Evolutionary conservation across 768 basidiomycete genomes (phyloP), one percentile per base, ranked within the genome.

Genomic region (Boletus vinaceobasis): DNA sequence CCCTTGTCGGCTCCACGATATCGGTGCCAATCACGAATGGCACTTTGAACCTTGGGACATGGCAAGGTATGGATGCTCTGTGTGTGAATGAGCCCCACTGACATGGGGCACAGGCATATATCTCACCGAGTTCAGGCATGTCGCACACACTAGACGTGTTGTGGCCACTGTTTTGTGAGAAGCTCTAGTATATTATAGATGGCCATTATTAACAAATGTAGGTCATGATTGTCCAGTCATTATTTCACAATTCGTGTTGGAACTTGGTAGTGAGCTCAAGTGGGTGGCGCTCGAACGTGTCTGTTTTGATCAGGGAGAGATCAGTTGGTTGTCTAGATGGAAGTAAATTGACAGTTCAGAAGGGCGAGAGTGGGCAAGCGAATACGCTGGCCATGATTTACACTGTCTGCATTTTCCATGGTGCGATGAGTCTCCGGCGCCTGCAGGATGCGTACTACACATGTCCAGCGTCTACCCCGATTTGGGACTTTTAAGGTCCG

Each of bases 21-120:
- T 84, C 86, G 13, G 71, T 98, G 38, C 94, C 94, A 4, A 91
- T 98, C 60, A 88, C 88, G 3, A 79, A 87, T 54, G 90, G 83
- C 7, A 74, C 77, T 44, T 73, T 96, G 60, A 90, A 87, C 58
- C 74, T 97, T 47, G 94, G 94, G 11, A 94, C 90, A 23, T 97
- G 94, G 94, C 94, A 97, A 80, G 93, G 91, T 82, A 35, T 46
- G 70, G 63, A 23, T 51, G 26, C 9, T 44, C 47, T 19, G 19
- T 48, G n/a, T 46, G 36, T 45, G 26, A 15, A 29, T 39, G 31
- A 15, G 21, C 48, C 33, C 35, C 32, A 36, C 39, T 50, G 52
- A 67, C 31, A 27, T 27, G 7, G 33, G 32, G 40, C 27, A 9
- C 43, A 79, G 90, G 93, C 1, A 92, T 94, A 51, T 95, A 95